phyloP scores from a whole-genome alignment of 2,329 filamentous ascomycete species.

The Ascochyta koolunga region DNA sequence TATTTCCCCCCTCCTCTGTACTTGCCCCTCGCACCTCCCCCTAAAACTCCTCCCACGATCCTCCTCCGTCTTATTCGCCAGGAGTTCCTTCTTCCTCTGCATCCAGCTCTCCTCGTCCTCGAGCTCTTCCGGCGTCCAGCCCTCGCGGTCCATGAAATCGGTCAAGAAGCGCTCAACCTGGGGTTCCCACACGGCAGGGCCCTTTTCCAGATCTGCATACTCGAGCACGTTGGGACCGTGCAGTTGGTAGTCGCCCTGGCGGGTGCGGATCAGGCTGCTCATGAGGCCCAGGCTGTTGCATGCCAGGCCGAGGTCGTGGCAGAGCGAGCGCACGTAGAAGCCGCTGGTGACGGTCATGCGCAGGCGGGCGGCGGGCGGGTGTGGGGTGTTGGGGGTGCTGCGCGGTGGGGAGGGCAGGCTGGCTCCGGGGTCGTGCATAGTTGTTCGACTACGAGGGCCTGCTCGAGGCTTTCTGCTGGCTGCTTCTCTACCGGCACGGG shows the following conservation, averaged over 20 bases:
- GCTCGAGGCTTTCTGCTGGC: slow-evolving; percentile 4
- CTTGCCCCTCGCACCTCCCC: slow-evolving; percentile 22
- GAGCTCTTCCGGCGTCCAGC: slow-evolving; percentile 38
- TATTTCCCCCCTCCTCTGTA: slow-evolving; percentile 15
- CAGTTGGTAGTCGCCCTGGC: slow-evolving; percentile 81
- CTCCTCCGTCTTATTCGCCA: slow-evolving; percentile 25
- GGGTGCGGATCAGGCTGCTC: slow-evolving; percentile 79
- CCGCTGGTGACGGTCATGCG: slow-evolving; percentile 93
- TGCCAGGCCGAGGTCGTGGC: slow-evolving; percentile 86
- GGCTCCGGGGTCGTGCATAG: neutral
- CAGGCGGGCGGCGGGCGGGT: slow-evolving; percentile 75
- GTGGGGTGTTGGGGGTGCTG: slow-evolving; percentile 33
- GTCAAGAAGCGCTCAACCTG: slow-evolving; percentile 68
- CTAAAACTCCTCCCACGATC: slow-evolving; percentile 29
- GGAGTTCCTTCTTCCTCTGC: slow-evolving; percentile 53
- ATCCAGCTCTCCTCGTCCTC: slow-evolving; percentile 38
- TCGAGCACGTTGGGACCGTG: slow-evolving; percentile 74
- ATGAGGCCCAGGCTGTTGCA: slow-evolving; percentile 84
- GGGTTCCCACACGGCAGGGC: slow-evolving; percentile 82
- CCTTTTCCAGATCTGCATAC: slow-evolving; percentile 75
- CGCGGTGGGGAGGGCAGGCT: neutral
- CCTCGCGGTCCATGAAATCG: slow-evolving; percentile 55
- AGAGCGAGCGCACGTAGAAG: slow-evolving; percentile 94
- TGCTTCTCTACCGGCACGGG: slow-evolving; percentile 13
- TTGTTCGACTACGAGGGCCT: neutral